Evolutionary conservation across 768 basidiomycete genomes (phyloP), one percentile per base, ranked within the genome.

Genomic region (Exidia glandulosa): DNA sequence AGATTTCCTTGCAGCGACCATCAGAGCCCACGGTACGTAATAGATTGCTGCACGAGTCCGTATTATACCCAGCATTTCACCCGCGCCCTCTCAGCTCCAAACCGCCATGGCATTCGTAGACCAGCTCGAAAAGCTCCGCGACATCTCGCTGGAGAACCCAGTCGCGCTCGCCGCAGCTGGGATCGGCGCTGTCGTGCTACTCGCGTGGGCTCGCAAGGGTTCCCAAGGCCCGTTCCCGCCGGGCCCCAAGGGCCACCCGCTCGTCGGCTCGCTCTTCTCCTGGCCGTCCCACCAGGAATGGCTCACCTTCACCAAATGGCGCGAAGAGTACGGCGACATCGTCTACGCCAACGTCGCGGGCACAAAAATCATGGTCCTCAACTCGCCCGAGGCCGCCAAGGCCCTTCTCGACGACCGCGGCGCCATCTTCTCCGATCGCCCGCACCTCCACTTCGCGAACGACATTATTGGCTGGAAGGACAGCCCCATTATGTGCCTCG

Each of bases 291-390:
- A 61, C 29, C 57, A 63, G 41, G 63, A 57, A 33, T 54, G 50
- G 50, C 14, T 54, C 27, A 54, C 50, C 50, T 54, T 54, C 27
- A 54, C 30, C 27, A 54, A 54, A 31, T 54, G 50, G 50, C 25
- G 50, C 27, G 50, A 54, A 29, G 27, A 54, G 27, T 54, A 27
- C 30, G 87, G 88, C 55, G 80, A 79, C 54, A 72, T 88, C 64
- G 81, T 83, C 0, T 83, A 86, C 66, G 69, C 88, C 34, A 82
- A 84, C 63, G 71, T 87, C 27, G 75, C 86, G 54, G 85, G 86
- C 0, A 81, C 87, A 61, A 79, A 81, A 2, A 78, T 90, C 33
- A 25, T 67, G 13, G 56, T 64, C 52, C 14, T 66, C 32, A 62
- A 64, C 41, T 64, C 65, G 13, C 32, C 57, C 19, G 50, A 66